Percentiles rank a stretch among this genome's conserved stretches.
Conservation (phyloP, 1,139 yeast genomes). For the Scheffersomyces titani region DNA sequence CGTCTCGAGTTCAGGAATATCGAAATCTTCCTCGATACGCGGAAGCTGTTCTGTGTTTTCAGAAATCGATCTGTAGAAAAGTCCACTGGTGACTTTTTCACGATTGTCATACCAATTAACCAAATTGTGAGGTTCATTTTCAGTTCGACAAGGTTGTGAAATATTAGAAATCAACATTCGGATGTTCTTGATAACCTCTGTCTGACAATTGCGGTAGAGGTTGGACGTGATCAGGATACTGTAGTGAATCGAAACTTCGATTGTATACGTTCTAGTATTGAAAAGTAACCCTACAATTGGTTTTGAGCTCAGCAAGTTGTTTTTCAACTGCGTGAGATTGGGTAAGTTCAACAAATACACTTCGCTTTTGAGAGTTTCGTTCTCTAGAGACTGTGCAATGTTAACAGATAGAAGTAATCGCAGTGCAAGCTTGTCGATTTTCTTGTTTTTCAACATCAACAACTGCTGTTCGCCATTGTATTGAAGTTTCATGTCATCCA, state of each 20-base stretch:
- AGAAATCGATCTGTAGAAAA: slow-evolving; percentile 38
- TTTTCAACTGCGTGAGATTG: slow-evolving; percentile 9
- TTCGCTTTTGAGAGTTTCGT: slow-evolving; percentile 4
- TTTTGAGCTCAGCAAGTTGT: slow-evolving; percentile 7
- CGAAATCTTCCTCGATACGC: slow-evolving; percentile 19
- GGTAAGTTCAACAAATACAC: slow-evolving; percentile 10
- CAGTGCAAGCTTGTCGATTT: slow-evolving; percentile 4
- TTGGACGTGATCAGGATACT: slow-evolving; percentile 8
- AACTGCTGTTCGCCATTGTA: slow-evolving; percentile 1
- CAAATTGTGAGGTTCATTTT: neutral
- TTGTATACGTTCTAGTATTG: slow-evolving; percentile 1
- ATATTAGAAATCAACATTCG: neutral
- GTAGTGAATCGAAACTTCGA: slow-evolving; percentile 8
- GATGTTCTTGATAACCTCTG: slow-evolving; percentile 9
- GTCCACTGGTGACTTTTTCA: neutral
- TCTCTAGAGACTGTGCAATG: neutral
- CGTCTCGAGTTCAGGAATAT: slow-evolving; percentile 52
- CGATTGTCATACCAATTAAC: neutral
- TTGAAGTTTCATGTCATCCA: slow-evolving; percentile 11
- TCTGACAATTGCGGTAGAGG: slow-evolving; percentile 10
- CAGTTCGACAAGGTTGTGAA: neutral
- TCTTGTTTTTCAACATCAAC: slow-evolving; percentile 10
- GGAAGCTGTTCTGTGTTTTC: slow-evolving; percentile 30
- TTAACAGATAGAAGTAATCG: slow-evolving; percentile 6
- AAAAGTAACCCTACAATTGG: slow-evolving; percentile 9